Percentiles rank a stretch among this genome's conserved stretches.
Evolutionary conservation across 192 early-diverging fungal genomes (phyloP).

Genomic region (Backusella macrospora): DNA sequence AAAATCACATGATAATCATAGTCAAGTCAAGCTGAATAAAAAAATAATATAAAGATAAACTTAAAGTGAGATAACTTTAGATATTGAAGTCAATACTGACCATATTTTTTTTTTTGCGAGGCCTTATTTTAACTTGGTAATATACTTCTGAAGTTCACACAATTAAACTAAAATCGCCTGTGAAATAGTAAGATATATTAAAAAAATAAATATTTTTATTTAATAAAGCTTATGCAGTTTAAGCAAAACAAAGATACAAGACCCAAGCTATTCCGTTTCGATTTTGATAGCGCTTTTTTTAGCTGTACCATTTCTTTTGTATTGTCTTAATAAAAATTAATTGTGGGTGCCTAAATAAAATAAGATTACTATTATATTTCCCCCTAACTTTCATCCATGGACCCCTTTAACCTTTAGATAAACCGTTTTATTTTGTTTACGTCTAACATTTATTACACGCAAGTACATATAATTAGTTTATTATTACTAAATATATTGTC

Average conservation of each 20-base stretch:
- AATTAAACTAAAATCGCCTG: slow-evolving; percentile 55
- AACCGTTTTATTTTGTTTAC: slow-evolving; percentile 50
- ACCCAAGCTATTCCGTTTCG: slow-evolving; percentile 43
- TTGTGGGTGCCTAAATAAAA: slow-evolving; percentile 44
- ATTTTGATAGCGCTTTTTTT: slow-evolving; percentile 48
- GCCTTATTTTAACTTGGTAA: slow-evolving; percentile 45
- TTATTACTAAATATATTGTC: neutral
- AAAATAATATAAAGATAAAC: neutral
- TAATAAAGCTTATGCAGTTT: slow-evolving; percentile 54
- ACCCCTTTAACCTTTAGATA: slow-evolving; percentile 41
- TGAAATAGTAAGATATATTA: slow-evolving; percentile 43
- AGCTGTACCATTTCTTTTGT: slow-evolving; percentile 45
- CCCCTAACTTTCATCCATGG: neutral
- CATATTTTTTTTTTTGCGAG: slow-evolving; percentile 46
- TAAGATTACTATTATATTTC: neutral
- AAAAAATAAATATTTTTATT: slow-evolving; percentile 47
- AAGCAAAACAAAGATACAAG: slow-evolving; percentile 44
- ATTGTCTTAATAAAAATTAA: slow-evolving; percentile 53
- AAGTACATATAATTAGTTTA: neutral
- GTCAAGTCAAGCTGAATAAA: slow-evolving; percentile 35
- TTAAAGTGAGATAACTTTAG: neutral
- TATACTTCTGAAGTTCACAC: slow-evolving; percentile 46
- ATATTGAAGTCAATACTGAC: slow-evolving; percentile 26
- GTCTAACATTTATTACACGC: slow-evolving; percentile 26
- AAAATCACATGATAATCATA: slow-evolving; percentile 58